These are phyloP conservation scores for Dendrobium catenatum DNA, from an alignment of 106 monocot genomes.

Conservation along the genomic window DNA sequence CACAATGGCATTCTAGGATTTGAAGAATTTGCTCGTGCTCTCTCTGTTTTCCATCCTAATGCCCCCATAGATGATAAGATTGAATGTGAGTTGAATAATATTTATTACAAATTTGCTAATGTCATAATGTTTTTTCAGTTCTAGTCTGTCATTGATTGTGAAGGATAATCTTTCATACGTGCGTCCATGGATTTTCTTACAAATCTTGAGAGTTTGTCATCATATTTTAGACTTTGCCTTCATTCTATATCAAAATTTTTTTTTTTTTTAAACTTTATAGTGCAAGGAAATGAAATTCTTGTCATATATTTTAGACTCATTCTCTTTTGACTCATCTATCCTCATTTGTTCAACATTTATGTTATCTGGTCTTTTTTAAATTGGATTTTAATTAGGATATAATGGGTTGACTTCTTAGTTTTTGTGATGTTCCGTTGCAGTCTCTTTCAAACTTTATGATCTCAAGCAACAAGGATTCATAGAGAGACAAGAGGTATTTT, in stretches of 20 bases:
- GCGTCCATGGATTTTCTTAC: not conserved
- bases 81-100: slow-evolving; percentile 49
- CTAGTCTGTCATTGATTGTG: not conserved
- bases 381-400: not conserved
- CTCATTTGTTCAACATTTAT: not conserved
- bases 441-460: slow-evolving; percentile 93
- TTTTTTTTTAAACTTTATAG: not conserved
- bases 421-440: slow-evolving; percentile 31
- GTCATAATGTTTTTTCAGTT: not conserved
- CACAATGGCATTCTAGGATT: slow-evolving; percentile 90
- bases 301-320: no score
- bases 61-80: slow-evolving; percentile 87
- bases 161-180: not conserved
- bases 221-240: not conserved
- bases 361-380: not conserved
- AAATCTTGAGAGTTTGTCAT: not conserved
- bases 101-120: not conserved
- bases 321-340: not conserved
- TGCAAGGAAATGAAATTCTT: not conserved
- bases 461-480: slow-evolving; percentile 98
- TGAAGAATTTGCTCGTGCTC: slow-evolving; percentile 90
- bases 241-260: not conserved
- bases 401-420: not conserved
- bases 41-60: slow-evolving; percentile 94
- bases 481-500: slow-evolving; percentile 84